Evolutionary conservation across 768 basidiomycete species (phyloP).

Genomic region (Trametes villosa): DNA sequence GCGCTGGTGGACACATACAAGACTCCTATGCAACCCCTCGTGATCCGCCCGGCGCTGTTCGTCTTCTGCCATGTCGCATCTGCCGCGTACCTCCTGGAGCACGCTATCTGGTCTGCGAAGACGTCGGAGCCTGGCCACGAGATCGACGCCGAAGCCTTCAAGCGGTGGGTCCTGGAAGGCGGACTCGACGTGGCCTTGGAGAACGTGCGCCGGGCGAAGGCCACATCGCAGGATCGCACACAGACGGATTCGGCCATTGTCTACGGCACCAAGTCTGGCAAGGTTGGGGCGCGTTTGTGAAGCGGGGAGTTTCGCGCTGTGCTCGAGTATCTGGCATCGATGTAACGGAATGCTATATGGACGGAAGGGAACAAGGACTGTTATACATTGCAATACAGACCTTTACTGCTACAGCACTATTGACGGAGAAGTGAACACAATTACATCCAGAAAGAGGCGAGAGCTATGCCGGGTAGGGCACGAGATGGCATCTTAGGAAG

Average conservation of each 20-base stretch:
- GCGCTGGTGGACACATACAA: constrained; percentile 47
- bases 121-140: constrained; percentile 33
- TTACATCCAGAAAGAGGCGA: background rate
- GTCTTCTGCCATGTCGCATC: constrained; percentile 60
- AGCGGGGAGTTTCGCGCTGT: no score
- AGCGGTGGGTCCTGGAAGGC: constrained; percentile 52
- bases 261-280: constrained; percentile 8
- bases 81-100: constrained; percentile 64
- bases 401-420: constrained; percentile 58
- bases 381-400: background rate
- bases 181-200: constrained; percentile 36
- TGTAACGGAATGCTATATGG: background rate
- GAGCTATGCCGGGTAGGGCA: constrained; percentile 19
- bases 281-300: constrained; percentile 4
- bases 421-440: constrained; percentile 41
- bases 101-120: constrained; percentile 61
- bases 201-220: constrained; percentile 30
- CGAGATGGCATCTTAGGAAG: constrained; percentile 25
- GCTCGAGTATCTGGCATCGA: no score
- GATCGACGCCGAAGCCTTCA: constrained; percentile 56
- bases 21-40: constrained; percentile 47
- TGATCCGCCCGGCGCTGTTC: constrained; percentile 62
- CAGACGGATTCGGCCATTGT: constrained; percentile 24
- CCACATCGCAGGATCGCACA: background rate
- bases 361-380: no score